Evolutionary conservation across 495 filamentous ascomycete species (phyloP).

Genomic region (Usnea hakonensis): DNA sequence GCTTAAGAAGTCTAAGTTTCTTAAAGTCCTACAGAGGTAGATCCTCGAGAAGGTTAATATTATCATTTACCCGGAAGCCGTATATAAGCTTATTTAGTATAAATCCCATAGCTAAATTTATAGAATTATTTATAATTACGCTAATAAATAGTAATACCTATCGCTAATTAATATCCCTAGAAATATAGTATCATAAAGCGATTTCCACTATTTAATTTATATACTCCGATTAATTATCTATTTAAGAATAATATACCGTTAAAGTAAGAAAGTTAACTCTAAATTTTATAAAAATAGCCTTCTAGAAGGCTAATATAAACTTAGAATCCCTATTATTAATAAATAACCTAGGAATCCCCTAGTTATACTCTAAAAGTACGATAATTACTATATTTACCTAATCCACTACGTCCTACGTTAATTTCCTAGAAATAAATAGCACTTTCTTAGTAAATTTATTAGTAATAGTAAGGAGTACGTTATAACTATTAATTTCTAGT

Average conservation of each 20-base stretch:
- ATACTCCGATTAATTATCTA: not conserved
- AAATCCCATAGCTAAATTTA: not conserved
- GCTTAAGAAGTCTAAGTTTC: not conserved
- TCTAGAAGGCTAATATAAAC: not conserved
- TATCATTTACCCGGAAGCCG: no score
- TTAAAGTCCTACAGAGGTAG: not conserved
- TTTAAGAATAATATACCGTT: not conserved
- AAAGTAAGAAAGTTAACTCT: not conserved
- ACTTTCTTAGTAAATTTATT: not conserved
- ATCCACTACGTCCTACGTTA: not conserved
- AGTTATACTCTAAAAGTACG: slow-evolving; percentile 1
- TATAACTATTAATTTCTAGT: not conserved
- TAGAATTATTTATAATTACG: not conserved
- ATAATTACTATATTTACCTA: not conserved
- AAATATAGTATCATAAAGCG: not conserved
- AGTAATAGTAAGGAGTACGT: slow-evolving; percentile 1
- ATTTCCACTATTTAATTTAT: slow-evolving; percentile 1
- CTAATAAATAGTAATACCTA: not conserved
- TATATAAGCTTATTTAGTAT: no score
- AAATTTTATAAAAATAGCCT: not conserved
- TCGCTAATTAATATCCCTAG: no score
- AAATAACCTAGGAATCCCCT: not conserved
- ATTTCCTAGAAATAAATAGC: not conserved
- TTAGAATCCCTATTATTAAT: slow-evolving; percentile 5
- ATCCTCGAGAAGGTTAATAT: not conserved